Percentiles rank a stretch among this genome's conserved stretches.
Evolutionary conservation across 495 filamentous ascomycete genomes (phyloP).

Genomic region (Ramalina intermedia): DNA sequence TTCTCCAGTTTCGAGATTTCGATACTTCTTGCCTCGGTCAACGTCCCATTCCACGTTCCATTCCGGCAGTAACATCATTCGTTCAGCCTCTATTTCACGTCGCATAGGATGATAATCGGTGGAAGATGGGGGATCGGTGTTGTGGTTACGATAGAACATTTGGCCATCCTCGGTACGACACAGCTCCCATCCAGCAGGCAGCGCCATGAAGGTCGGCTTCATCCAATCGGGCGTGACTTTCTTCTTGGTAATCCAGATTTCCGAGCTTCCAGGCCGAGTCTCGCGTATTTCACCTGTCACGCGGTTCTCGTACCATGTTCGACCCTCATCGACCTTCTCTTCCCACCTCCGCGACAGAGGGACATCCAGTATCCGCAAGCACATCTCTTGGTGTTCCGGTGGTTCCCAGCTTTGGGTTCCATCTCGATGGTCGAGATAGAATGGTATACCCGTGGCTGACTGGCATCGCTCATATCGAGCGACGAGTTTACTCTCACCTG

Average conservation of each 20-base stretch:
- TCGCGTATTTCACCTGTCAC: not conserved
- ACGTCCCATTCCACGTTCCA: constrained; percentile 9
- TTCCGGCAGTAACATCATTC: not conserved
- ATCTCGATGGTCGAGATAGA: constrained; percentile 2
- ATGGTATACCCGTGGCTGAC: not conserved
- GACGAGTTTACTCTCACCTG: constrained; percentile 2
- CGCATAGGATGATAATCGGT: constrained; percentile 6
- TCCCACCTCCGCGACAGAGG: constrained; percentile 6
- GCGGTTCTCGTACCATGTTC: not conserved
- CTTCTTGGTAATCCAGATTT: constrained; percentile 5
- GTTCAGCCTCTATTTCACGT: constrained; percentile 4
- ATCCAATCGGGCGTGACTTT: constrained; percentile 1
- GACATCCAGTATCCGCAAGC: constrained; percentile 2
- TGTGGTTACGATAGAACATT: constrained; percentile 4
- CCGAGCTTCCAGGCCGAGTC: not conserved
- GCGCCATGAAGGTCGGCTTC: constrained; percentile 4
- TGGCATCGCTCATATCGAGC: constrained; percentile 5
- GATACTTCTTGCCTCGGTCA: constrained; percentile 8
- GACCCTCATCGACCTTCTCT: not conserved
- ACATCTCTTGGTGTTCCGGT: constrained; percentile 9
- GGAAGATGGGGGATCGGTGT: constrained; percentile 3
- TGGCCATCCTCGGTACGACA: constrained; percentile 5
- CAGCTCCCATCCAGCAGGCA: constrained; percentile 8
- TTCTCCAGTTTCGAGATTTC: not conserved
- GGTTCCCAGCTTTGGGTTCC: constrained; percentile 1